Conservation (phyloP, 371 early-diverging fungal species). For the Haplosporangium sp. region DNA sequence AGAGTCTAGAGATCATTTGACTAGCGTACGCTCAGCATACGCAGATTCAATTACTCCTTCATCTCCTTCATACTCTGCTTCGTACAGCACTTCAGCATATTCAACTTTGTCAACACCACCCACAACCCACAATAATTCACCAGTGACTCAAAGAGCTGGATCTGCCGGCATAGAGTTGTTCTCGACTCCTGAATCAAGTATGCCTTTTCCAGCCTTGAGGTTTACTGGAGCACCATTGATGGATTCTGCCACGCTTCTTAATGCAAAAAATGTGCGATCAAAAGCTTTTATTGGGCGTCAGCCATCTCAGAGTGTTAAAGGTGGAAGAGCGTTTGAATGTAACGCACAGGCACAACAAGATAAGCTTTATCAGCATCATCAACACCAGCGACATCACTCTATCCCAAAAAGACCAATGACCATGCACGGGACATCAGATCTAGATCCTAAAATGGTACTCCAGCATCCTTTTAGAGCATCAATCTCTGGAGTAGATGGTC, state of each 20-base stretch:
- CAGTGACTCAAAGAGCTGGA: constrained; percentile 17
- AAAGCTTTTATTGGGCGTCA: constrained; percentile 3
- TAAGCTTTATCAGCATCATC: not conserved
- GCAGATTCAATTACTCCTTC: constrained; percentile 27
- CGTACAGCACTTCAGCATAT: constrained; percentile 18
- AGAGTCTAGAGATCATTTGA: not conserved
- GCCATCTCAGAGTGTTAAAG: constrained; percentile 23
- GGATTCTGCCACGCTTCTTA: constrained; percentile 19
- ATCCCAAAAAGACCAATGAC: constrained; percentile 30
- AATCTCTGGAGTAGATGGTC: constrained; percentile 8
- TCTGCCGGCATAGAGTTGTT: constrained; percentile 11
- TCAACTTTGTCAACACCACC: constrained; percentile 27
- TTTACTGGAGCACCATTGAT: constrained; percentile 8
- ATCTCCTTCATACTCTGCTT: constrained; percentile 35
- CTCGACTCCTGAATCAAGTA: constrained; percentile 12
- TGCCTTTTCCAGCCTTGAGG: constrained; percentile 4
- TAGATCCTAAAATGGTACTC: constrained; percentile 21
- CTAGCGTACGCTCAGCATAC: constrained; percentile 8
- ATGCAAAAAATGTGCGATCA: not conserved
- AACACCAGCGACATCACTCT: constrained; percentile 2
- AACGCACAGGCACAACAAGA: constrained; percentile 30
- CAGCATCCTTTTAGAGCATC: constrained; percentile 24
- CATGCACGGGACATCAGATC: constrained; percentile 19
- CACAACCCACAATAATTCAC: constrained; percentile 34
- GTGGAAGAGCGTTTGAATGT: constrained; percentile 26